phyloP scores from a whole-genome alignment of 768 basidiomycete genomes.

The Neoboletus brunneissimus region DNA sequence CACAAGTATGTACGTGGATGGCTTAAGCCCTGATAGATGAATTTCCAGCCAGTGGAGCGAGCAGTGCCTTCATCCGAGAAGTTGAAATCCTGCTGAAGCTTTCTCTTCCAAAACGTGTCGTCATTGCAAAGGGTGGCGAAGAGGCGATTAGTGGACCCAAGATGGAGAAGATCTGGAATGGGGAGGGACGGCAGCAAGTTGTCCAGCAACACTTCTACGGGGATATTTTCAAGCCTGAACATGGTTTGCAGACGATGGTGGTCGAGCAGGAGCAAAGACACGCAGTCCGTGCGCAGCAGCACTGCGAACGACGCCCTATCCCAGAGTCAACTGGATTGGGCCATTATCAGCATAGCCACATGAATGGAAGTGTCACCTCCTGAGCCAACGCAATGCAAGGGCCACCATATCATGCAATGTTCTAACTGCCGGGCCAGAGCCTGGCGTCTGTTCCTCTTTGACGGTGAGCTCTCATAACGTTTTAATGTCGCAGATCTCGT shows the following conservation, averaged over 20 bases:
- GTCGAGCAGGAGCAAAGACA: not conserved
- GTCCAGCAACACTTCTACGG: slow-evolving; percentile 77
- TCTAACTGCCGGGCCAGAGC: not conserved
- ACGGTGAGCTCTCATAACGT: not conserved
- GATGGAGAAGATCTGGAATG: slow-evolving; percentile 51
- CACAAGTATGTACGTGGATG: slow-evolving; percentile 51
- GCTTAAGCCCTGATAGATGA: slow-evolving; percentile 69
- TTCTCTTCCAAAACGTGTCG: slow-evolving; percentile 78
- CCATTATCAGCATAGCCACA: slow-evolving; percentile 26
- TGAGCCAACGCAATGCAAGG: not conserved
- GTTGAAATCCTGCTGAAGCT: slow-evolving; percentile 69
- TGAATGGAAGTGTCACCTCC: not conserved
- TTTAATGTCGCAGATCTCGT: not conserved
- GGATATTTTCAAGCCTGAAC: slow-evolving; percentile 50
- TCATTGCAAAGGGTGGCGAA: slow-evolving; percentile 63
- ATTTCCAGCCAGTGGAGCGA: slow-evolving; percentile 73
- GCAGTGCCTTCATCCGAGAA: slow-evolving; percentile 72
- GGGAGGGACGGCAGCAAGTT: slow-evolving; percentile 59
- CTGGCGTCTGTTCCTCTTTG: not conserved
- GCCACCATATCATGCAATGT: not conserved
- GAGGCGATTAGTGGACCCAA: slow-evolving; percentile 62
- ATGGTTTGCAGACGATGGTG: slow-evolving; percentile 25
- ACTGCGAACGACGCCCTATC: not conserved
- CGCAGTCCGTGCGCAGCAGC: slow-evolving; percentile 4
- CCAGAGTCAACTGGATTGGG: slow-evolving; percentile 15